Evolutionary conservation across 257 asterid genomes (phyloP).

Genomic region (Nicotiana attenuata): DNA sequence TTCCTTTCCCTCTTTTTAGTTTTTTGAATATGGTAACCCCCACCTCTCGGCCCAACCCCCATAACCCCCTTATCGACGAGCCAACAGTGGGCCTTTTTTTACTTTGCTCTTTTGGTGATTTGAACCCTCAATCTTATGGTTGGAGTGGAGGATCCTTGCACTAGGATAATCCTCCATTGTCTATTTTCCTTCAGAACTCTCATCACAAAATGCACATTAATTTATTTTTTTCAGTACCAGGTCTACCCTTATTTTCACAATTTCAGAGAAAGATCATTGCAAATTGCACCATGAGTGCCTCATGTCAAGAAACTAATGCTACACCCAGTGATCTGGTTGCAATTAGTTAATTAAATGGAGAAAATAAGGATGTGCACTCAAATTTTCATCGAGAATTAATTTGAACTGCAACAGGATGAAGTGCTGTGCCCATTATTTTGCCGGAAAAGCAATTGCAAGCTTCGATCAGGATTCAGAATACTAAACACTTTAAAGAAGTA

Average conservation of each 20-base stretch:
- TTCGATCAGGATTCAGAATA: not conserved
- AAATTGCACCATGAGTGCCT: not conserved
- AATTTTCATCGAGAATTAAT: not conserved
- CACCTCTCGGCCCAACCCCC: not conserved
- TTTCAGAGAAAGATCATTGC: not conserved
- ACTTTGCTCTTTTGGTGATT: not conserved
- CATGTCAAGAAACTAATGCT: not conserved
- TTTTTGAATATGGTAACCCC: not conserved
- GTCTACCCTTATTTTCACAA: not conserved
- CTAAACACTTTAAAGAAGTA: not conserved
- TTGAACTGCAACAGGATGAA: not conserved
- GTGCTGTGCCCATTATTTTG: not conserved
- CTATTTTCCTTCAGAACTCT: not conserved
- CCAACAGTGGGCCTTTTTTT: not conserved
- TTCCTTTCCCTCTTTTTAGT: not conserved
- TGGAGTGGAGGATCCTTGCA: not conserved
- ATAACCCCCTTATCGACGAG: not conserved
- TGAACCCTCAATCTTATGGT: not conserved
- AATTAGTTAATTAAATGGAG: not conserved
- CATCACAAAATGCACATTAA: not conserved
- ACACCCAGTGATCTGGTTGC: not conserved
- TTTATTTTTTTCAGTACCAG: not conserved
- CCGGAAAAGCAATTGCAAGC: not conserved
- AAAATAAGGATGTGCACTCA: not conserved
- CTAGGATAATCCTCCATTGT: not conserved